A percentile compares a stretch with the other conserved stretches of the same genome.
Evolutionary conservation across 106 monocot species (phyloP).

Genomic region (Narthecium ossifragum): DNA sequence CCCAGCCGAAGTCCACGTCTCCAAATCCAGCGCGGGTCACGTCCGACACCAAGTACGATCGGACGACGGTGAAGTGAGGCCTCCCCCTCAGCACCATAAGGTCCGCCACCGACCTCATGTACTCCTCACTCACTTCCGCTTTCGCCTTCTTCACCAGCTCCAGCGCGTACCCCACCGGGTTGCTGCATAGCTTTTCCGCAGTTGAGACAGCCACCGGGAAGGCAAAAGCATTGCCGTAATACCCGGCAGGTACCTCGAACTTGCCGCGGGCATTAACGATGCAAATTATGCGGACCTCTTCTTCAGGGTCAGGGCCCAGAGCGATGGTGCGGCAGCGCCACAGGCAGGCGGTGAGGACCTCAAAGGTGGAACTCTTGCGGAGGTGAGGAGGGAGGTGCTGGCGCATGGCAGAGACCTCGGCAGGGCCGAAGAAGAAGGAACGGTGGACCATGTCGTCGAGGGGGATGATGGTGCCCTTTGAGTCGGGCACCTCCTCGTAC

Average conservation of each 20-base stretch:
- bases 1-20: slow-evolving; percentile 63
- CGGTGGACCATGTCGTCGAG: slow-evolving; percentile 31
- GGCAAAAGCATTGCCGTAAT: slow-evolving; percentile 70
- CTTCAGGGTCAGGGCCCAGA: slow-evolving; percentile 23
- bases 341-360: slow-evolving; percentile 44
- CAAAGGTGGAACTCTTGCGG: slow-evolving; percentile 37
- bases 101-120: slow-evolving; percentile 56
- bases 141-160: slow-evolving; percentile 42
- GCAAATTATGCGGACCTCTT: slow-evolving; percentile 40
- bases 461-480: slow-evolving; percentile 18
- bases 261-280: slow-evolving; percentile 36
- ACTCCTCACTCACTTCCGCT: slow-evolving; percentile 35
- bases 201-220: slow-evolving; percentile 35
- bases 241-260: slow-evolving; percentile 37
- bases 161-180: slow-evolving; percentile 46
- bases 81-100: slow-evolving; percentile 42
- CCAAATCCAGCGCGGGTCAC: slow-evolving; percentile 34
- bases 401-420: slow-evolving; percentile 18
- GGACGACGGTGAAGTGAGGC: slow-evolving; percentile 31
- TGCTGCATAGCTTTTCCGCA: slow-evolving; percentile 26
- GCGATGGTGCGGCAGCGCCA: slow-evolving; percentile 54
- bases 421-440: slow-evolving; percentile 44
- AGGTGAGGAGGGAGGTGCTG: slow-evolving; percentile 21
- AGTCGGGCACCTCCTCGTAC: slow-evolving; percentile 33
- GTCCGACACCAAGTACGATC: slow-evolving; percentile 54